Evolutionary conservation across 2,329 filamentous ascomycete genomes (phyloP).

Genomic region (Xylariaceae sp.): DNA sequence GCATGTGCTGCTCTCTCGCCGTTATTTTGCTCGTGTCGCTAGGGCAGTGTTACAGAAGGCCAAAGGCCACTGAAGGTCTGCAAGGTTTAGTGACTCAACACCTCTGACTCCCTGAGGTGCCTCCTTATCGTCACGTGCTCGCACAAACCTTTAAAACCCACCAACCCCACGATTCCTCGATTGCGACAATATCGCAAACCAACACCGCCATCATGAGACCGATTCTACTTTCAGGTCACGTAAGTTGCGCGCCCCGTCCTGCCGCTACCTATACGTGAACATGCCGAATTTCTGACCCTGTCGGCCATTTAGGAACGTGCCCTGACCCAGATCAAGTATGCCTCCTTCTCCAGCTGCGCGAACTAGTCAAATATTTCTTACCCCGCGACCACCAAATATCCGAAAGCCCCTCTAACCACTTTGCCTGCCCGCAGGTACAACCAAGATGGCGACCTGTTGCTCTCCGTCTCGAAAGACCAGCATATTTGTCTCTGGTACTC

Average conservation of each 20-base stretch:
- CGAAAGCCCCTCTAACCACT: conserved; percentile 7
- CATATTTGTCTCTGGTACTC: conserved; percentile 96
- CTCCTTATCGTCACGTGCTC: conserved; percentile 24
- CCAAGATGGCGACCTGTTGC: conserved; percentile 92
- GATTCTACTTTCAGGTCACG: conserved; percentile 92
- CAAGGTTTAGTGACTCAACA: conserved; percentile 15
- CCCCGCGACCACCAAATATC: conserved; percentile 13
- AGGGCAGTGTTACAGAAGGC: too few species aligned
- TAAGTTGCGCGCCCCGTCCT: conserved; percentile 32
- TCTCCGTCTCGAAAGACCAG: conserved; percentile 95
- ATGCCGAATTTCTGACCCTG: conserved; percentile 15
- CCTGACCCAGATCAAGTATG: conserved; percentile 87
- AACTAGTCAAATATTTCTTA: conserved; percentile 11
- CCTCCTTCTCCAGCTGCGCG: conserved; percentile 14
- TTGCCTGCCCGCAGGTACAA: conserved; percentile 62
- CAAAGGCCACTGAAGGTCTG: neutral
- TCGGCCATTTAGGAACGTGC: conserved; percentile 67
- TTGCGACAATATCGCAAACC: conserved; percentile 14
- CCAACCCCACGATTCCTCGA: conserved; percentile 24
- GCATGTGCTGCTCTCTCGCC: too few species aligned
- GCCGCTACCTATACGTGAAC: neutral
- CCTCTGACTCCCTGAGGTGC: neutral
- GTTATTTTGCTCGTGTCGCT: too few species aligned
- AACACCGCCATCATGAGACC: conserved; percentile 76
- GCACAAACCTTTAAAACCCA: conserved; percentile 27